These are phyloP conservation scores for Beauveria sp. DNA, from an alignment of 2,329 filamentous ascomycete genomes.

Conservation along the genomic window DNA sequence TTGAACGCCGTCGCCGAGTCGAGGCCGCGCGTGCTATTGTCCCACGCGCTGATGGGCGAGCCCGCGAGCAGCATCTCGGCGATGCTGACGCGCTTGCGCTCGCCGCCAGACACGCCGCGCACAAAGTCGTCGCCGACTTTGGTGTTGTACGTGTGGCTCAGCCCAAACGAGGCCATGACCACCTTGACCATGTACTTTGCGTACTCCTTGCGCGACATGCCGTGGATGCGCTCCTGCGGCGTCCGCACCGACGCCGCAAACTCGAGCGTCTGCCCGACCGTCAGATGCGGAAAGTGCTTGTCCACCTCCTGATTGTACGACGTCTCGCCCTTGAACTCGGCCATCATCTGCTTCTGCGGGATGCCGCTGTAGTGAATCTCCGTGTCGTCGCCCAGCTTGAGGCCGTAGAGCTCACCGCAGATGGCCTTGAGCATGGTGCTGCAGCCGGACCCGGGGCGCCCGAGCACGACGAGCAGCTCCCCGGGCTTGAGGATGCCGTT, in stretches of 20 bases:
- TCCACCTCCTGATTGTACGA: slow-evolving; percentile 73
- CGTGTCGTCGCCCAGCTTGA: slow-evolving; percentile 43
- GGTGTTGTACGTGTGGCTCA: slow-evolving; percentile 64
- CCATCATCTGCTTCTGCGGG: slow-evolving; percentile 43
- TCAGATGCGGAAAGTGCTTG: slow-evolving; percentile 70
- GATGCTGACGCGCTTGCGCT: slow-evolving; percentile 74
- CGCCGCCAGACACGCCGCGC: slow-evolving; percentile 63
- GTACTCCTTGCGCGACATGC: slow-evolving; percentile 53
- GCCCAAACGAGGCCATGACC: slow-evolving; percentile 63
- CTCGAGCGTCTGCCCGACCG: slow-evolving; percentile 63
- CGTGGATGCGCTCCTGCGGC: slow-evolving; percentile 55
- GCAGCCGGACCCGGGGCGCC: slow-evolving; percentile 58
- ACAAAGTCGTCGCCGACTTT: slow-evolving; percentile 70
- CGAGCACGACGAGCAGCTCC: slow-evolving; percentile 62
- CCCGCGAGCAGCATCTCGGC: slow-evolving; percentile 66
- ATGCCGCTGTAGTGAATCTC: slow-evolving; percentile 57
- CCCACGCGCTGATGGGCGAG: slow-evolving; percentile 55
- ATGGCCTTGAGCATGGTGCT: slow-evolving; percentile 57
- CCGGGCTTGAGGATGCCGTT: slow-evolving; percentile 56
- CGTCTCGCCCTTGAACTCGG: slow-evolving; percentile 56
- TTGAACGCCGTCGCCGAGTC: slow-evolving; percentile 68
- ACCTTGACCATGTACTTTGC: slow-evolving; percentile 56
- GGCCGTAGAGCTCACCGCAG: slow-evolving; percentile 50
- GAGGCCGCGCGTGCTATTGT: slow-evolving; percentile 64
- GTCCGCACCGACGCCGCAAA: slow-evolving; percentile 66